Conservation (phyloP, 352 stramenopile species). For the Phytopythium cucurbitacearum region DNA sequence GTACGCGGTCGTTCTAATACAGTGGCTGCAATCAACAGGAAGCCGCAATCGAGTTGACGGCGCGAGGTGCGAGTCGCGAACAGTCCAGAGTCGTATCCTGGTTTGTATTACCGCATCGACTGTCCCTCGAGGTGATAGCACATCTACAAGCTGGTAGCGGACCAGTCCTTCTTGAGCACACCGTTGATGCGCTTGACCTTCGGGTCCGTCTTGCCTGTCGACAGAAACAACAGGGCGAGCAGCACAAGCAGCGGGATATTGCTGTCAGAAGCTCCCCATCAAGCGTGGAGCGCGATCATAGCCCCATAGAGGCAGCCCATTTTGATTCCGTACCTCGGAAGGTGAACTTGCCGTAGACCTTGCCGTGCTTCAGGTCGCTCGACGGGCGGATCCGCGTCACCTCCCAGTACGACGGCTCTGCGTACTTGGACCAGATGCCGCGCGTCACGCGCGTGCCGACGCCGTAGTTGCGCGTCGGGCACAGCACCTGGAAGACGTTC, state of each 20-base stretch:
- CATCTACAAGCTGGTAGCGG: too few relatives aligned
- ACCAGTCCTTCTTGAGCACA: slow-evolving; percentile 74
- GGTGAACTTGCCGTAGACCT: slow-evolving; percentile 76
- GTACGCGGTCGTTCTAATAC: too few relatives aligned
- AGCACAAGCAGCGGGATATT: neutral
- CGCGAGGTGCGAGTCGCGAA: too few relatives aligned
- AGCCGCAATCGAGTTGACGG: too few relatives aligned
- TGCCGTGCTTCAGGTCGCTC: slow-evolving; percentile 80
- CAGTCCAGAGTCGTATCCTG: too few relatives aligned
- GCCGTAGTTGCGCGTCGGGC: slow-evolving; percentile 61
- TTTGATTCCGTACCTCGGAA: slow-evolving; percentile 52
- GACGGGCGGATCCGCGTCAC: slow-evolving; percentile 74
- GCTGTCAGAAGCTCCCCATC: neutral
- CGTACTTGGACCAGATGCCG: slow-evolving; percentile 69
- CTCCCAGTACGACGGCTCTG: slow-evolving; percentile 75
- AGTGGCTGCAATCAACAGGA: too few relatives aligned
- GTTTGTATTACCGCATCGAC: too few relatives aligned
- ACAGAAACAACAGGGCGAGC: neutral
- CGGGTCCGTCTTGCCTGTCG: slow-evolving; percentile 58
- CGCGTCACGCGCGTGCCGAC: slow-evolving; percentile 67
- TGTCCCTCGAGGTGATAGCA: too few relatives aligned
- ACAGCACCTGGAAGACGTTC: slow-evolving; percentile 79
- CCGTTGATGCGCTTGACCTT: slow-evolving; percentile 78
- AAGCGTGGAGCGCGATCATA: neutral
- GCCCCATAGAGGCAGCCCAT: neutral